A percentile compares a stretch with the other conserved stretches of the same genome.
Evolutionary conservation across 1,284 basidiomycete genomes (phyloP).

Genomic region (Apiotrichum porosum): DNA sequence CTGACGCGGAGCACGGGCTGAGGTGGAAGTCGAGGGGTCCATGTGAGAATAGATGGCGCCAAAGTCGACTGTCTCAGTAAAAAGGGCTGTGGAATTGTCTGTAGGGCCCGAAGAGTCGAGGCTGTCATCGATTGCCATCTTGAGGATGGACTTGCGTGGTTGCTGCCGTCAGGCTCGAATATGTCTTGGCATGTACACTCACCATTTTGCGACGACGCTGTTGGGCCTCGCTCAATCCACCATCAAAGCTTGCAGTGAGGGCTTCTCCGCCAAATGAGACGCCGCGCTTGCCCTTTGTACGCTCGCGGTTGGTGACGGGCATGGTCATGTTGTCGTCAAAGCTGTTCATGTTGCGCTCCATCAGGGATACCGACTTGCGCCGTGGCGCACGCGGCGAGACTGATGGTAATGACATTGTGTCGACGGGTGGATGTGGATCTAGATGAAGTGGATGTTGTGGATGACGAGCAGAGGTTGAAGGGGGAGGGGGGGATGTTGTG

Average conservation of each 20-base stretch:
- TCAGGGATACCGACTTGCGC: conserved; percentile 27
- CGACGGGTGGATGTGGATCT: not conserved
- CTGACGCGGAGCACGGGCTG: conserved; percentile 1
- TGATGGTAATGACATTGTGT: conserved; percentile 18
- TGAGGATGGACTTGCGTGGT: conserved; percentile 38
- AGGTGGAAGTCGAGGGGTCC: not conserved
- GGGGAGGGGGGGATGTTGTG: not conserved
- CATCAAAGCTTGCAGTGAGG: not conserved
- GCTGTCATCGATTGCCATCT: conserved; percentile 11
- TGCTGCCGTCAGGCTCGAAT: conserved; percentile 22
- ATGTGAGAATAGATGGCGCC: not conserved
- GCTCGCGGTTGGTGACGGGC: conserved; percentile 13
- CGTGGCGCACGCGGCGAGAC: conserved; percentile 12
- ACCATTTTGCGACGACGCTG: conserved; percentile 2
- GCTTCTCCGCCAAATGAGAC: conserved; percentile 24
- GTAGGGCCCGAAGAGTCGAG: too few species aligned
- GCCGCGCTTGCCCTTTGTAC: conserved; percentile 17
- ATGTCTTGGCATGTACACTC: too few species aligned
- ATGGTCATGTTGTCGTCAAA: conserved; percentile 23
- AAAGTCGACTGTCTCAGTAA: conserved; percentile 29
- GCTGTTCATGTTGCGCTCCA: conserved; percentile 28
- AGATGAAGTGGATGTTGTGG: not conserved
- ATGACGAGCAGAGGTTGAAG: not conserved
- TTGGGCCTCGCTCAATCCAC: conserved; percentile 3
- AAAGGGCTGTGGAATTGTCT: not conserved